Evolutionary conservation across 1,284 basidiomycete genomes (phyloP), one percentile per base, ranked within the genome.

Genomic region (Puccinia polysora): DNA sequence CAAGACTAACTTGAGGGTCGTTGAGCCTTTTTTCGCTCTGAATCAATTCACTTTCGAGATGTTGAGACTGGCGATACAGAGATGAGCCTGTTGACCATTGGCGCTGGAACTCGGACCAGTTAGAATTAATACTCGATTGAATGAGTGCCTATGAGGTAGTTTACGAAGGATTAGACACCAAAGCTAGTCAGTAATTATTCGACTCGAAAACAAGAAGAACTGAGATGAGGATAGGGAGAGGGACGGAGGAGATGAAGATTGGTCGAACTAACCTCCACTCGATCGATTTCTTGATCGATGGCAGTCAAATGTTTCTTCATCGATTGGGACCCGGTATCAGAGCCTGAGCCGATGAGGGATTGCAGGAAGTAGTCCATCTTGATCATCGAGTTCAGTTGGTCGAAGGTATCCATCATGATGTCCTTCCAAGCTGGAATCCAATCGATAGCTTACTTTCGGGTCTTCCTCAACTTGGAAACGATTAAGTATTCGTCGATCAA

Each of bases 211-310:
- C 25, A n/a, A 30, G 34, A 18, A 38, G 10, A 45, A 34, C 28
- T 14, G 32, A 15, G 2, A 8, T 56, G 28, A 12, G 23, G 8
- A 28, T 15, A 36, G 34, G 15, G 34, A 28, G 32, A 14, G 15
- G 32, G n/a, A 34, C 49, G 28, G 25, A 25, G 20, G 49, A 36
- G 23, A 32, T n/a, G 43, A 20, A 25, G 4, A 60, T 43, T 43
- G 25, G 4, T 53, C n/a, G n/a, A n/a, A 18, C 67, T 38, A 7
- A 69, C 67, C 56, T 69, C 47, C 20, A 69, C 53, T 30, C 45
- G 55, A 60, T 40, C 60, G 43, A 69, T 69, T 47, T 69, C 67
- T 34, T 69, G 40, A 45, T 69, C 67, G 5, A 69, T 60, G 32
- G 34, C 28, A 25, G 18, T 32, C 14, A 69, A 38, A 60, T 69